Percentiles rank a stretch among this genome's conserved stretches.
Conservation (phyloP, 192 early-diverging fungal species). For the Podila epicladia region DNA sequence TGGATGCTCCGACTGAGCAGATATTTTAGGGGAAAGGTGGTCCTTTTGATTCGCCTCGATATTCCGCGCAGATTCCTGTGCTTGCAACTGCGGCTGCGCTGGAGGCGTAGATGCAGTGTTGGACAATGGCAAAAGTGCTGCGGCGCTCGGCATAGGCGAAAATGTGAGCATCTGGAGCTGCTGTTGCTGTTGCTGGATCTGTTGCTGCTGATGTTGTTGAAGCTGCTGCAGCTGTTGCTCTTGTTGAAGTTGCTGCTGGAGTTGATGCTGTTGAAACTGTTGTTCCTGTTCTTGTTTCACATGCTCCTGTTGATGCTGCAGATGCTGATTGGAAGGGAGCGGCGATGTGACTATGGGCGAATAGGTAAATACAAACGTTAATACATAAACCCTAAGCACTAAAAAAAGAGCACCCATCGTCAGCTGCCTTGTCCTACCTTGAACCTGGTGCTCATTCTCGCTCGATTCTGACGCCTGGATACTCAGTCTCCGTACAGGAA, state of each 20-base stretch:
- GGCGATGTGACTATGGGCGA: background rate
- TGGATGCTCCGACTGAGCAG: conserved; percentile 3
- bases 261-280: background rate
- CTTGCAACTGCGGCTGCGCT: background rate
- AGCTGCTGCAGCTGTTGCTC: background rate
- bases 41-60: background rate
- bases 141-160: conserved; percentile 19
- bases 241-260: background rate
- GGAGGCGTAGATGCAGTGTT: conserved; percentile 1
- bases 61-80: background rate
- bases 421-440: conserved; percentile 1
- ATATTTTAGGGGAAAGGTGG: conserved; percentile 5
- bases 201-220: background rate
- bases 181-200: conserved; percentile 10
- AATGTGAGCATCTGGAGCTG: conserved; percentile 23
- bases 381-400: background rate
- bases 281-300: background rate
- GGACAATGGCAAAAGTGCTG: background rate
- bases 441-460: background rate
- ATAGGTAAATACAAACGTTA: background rate
- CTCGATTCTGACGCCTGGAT: conserved; percentile 11
- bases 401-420: too few relatives aligned
- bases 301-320: background rate
- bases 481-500: conserved; percentile 21
- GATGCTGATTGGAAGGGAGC: background rate